Conservation (phyloP, 2,329 filamentous ascomycete genomes). For the Colletotrichum costaricense region DNA sequence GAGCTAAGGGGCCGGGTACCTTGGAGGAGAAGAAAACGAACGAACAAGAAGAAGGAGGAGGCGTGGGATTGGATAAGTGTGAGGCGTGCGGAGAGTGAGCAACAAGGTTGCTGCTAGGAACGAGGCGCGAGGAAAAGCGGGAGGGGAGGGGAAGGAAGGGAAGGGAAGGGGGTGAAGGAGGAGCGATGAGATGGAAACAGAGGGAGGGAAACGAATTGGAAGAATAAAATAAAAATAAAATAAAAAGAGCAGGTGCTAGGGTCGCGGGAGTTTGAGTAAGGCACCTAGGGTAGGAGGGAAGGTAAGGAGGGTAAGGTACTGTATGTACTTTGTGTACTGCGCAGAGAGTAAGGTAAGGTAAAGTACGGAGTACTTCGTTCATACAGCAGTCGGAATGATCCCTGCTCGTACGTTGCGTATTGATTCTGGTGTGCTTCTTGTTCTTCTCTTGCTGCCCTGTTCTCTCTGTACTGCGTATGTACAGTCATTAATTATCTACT, state of each 20-base stretch:
- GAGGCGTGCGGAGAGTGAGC: neutral
- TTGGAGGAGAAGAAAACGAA: neutral
- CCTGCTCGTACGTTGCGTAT: neutral
- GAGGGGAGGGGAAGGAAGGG: too few relatives aligned
- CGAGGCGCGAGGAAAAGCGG: neutral
- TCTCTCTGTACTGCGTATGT: neutral
- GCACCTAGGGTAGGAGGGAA: neutral
- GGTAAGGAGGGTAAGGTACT: neutral
- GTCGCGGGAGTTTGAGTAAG: neutral
- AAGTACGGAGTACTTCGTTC: neutral
- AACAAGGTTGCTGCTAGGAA: neutral
- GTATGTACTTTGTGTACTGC: neutral
- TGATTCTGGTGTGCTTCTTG: neutral
- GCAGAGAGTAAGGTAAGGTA: neutral
- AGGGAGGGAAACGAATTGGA: neutral
- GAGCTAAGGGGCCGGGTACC: slow-evolving; percentile 16
- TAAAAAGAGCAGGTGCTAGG: neutral
- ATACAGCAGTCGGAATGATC: too few relatives aligned
- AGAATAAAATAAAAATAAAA: neutral
- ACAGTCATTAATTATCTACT: too few relatives aligned
- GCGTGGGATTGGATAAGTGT: neutral
- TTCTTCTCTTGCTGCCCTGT: neutral
- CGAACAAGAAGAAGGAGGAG: neutral
- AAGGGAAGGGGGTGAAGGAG: neutral
- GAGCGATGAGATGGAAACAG: neutral